These are phyloP conservation scores for Schizochytrium sp. DNA, from an alignment of 108 stramenopile genomes.

Conservation along the genomic window DNA sequence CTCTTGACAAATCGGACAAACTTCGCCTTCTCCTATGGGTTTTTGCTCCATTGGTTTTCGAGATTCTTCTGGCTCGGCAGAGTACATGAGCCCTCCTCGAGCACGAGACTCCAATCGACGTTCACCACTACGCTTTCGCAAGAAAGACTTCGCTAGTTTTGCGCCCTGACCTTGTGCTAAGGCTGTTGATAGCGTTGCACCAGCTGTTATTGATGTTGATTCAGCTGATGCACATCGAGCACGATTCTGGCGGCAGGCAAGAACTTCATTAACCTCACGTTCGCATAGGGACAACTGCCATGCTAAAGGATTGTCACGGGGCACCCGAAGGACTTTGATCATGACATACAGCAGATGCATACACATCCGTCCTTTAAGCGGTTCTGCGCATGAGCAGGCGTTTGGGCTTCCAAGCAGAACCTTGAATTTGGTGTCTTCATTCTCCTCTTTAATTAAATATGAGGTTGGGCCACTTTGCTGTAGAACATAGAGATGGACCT, in stretches of 20 bases:
- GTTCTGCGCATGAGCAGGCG: slow-evolving; percentile 23
- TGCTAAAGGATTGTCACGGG: not conserved
- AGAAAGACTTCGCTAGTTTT: not conserved
- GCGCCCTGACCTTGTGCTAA: not conserved
- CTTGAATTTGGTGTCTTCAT: slow-evolving; percentile 19
- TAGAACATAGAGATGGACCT: slow-evolving; percentile 22
- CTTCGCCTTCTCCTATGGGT: slow-evolving; percentile 30
- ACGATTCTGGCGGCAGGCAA: not conserved
- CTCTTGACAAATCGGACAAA: slow-evolving; percentile 57
- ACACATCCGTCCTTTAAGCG: not conserved
- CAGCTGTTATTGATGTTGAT: not conserved
- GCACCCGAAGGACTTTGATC: slow-evolving; percentile 5
- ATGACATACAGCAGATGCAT: slow-evolving; percentile 6
- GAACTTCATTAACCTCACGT: slow-evolving; percentile 18
- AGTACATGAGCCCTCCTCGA: not conserved
- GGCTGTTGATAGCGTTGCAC: not conserved
- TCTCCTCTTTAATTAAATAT: slow-evolving; percentile 38
- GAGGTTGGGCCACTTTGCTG: slow-evolving; percentile 2
- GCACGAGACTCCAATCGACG: not conserved
- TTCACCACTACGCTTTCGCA: slow-evolving; percentile 32
- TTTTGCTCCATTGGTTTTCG: not conserved
- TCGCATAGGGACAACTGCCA: slow-evolving; percentile 35
- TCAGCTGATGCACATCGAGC: not conserved
- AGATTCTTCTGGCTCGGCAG: not conserved
- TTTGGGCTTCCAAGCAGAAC: slow-evolving; percentile 33